Conservation (phyloP, 495 filamentous ascomycete species). For the Xylaria telfairii region DNA sequence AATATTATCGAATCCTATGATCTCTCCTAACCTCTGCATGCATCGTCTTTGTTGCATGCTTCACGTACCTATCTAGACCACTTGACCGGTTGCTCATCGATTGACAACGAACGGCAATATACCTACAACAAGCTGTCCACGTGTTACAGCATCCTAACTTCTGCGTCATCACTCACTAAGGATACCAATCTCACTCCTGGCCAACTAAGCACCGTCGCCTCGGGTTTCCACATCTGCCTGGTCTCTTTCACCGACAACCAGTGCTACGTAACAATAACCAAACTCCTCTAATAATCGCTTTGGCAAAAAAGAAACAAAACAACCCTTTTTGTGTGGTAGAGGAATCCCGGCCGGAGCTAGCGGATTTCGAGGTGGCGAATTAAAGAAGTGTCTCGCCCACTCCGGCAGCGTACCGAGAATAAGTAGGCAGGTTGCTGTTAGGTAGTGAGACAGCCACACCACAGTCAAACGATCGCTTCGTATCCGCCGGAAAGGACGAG, state of each 20-base stretch:
- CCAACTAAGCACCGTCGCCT: not conserved
- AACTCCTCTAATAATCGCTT: not conserved
- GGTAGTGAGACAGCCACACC: not conserved
- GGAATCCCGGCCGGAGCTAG: slow-evolving; percentile 5
- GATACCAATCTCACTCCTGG: not conserved
- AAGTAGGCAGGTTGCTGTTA: too few relatives aligned
- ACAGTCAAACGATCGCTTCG: not conserved
- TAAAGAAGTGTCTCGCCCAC: not conserved
- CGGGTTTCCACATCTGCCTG: not conserved
- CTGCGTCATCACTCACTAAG: slow-evolving; percentile 25
- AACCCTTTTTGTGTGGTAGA: not conserved
- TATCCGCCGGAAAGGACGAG: not conserved
- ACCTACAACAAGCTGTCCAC: slow-evolving; percentile 7
- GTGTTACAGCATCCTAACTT: slow-evolving; percentile 1
- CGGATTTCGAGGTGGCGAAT: slow-evolving; percentile 13
- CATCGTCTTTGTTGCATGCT: not conserved
- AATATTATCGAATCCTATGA: not conserved
- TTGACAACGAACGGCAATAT: not conserved
- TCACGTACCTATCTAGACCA: not conserved
- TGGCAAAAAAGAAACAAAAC: not conserved
- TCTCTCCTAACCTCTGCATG: not conserved
- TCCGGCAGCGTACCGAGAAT: not conserved
- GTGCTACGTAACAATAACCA: not conserved
- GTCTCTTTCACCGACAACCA: not conserved
- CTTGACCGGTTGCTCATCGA: not conserved